Conservation (phyloP, 345 rosid species). For the Nephelium lappaceum region DNA sequence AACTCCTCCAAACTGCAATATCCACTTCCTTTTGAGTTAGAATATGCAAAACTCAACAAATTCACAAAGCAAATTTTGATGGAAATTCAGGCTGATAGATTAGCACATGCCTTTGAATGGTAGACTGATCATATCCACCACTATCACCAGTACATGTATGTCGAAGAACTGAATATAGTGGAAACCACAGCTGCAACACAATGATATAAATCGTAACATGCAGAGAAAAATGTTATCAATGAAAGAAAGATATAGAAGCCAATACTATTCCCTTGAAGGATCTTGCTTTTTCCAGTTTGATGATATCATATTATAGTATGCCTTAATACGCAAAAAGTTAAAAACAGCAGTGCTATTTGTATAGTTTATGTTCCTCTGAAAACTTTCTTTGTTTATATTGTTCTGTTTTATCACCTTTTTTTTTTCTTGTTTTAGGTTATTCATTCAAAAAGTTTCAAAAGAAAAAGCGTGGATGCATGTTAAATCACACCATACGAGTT, state of each 20-base stretch:
- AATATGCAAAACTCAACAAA: background rate
- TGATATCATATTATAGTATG: background rate
- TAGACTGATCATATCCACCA: constrained; percentile 50
- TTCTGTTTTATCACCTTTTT: no score
- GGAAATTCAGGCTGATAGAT: constrained; percentile 1
- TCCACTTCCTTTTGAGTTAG: constrained; percentile 24
- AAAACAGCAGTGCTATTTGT: background rate
- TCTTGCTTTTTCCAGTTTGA: background rate
- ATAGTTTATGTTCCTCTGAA: background rate
- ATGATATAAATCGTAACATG: background rate
- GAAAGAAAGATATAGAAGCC: background rate
- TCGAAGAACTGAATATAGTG: constrained; percentile 74
- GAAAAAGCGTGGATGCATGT: background rate
- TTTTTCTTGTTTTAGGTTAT: background rate
- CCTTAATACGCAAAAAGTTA: background rate
- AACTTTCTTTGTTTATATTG: background rate
- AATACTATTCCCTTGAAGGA: background rate
- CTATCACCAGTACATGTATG: constrained; percentile 42
- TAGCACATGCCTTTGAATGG: constrained; percentile 59
- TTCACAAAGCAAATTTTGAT: background rate
- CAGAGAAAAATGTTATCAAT: background rate
- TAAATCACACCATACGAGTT: background rate
- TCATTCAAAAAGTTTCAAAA: background rate
- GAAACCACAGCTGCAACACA: constrained; percentile 94
- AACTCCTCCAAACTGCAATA: constrained; percentile 83